phyloP scores from a whole-genome alignment of 176 grass and related monocot species.

The Carex kokanica region DNA sequence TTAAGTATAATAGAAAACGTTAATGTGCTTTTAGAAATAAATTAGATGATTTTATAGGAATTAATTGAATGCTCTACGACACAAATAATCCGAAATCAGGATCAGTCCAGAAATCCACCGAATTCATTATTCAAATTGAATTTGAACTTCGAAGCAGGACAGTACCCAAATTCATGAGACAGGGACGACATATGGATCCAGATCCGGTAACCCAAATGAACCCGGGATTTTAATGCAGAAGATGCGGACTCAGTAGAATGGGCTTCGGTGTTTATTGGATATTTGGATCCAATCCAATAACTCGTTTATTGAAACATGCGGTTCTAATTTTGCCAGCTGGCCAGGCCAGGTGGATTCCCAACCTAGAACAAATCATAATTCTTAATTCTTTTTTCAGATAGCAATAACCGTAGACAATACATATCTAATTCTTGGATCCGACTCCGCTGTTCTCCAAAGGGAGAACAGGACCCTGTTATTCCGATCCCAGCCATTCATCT shows the following conservation, averaged over 20 bases:
- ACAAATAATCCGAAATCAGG: background rate
- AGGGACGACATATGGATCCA: background rate
- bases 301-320: background rate
- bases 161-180: background rate
- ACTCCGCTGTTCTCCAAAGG: no score
- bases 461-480: no score
- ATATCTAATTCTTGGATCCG: no score
- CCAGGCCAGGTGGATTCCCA: background rate
- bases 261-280: background rate
- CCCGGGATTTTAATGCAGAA: background rate
- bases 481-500: no score
- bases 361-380: background rate
- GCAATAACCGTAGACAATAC: no score
- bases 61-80: no score
- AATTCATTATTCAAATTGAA: background rate
- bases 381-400: no score
- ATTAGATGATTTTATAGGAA: no score
- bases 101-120: background rate
- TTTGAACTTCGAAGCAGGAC: background rate
- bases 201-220: background rate
- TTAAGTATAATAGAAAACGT: no score
- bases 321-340: background rate
- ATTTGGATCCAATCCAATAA: background rate
- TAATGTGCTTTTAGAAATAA: no score
- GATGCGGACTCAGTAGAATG: background rate